Conservation (phyloP, 2,329 filamentous ascomycete genomes). For the Leptographium galeiforme region DNA sequence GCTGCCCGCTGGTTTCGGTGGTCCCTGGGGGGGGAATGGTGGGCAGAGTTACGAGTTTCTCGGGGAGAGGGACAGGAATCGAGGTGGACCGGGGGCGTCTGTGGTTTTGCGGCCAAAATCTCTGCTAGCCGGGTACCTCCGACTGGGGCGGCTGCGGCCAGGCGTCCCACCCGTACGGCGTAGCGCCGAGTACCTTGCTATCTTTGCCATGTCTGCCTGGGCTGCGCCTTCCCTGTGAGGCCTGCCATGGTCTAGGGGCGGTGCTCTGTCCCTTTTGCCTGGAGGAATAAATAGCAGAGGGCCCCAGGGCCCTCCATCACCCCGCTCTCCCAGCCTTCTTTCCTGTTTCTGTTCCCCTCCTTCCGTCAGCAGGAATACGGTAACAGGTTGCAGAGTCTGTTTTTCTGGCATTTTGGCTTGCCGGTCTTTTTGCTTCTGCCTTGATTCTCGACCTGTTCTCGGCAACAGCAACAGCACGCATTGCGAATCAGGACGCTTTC, state of each 20-base stretch:
- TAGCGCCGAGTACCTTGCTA: not conserved
- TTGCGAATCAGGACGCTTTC: not conserved
- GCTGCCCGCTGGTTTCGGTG: too few species aligned
- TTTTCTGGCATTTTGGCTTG: not conserved
- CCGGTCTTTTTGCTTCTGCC: too few species aligned
- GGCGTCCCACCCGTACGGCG: not conserved
- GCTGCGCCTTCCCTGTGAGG: not conserved
- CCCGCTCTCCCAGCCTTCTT: constrained; percentile 12
- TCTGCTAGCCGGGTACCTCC: not conserved
- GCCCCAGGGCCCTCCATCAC: constrained; percentile 4
- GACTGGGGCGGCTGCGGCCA: not conserved
- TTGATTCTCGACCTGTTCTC: too few species aligned
- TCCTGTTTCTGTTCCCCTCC: constrained; percentile 1
- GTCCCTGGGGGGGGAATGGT: too few species aligned
- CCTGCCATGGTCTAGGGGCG: not conserved
- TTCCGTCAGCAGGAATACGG: not conserved
- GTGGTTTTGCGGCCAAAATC: too few species aligned
- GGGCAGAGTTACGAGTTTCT: too few species aligned
- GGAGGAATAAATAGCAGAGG: constrained; percentile 6
- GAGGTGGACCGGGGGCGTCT: too few species aligned
- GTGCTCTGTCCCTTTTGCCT: not conserved
- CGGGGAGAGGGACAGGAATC: too few species aligned
- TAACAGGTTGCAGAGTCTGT: too few species aligned
- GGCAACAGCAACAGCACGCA: too few species aligned
- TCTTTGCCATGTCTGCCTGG: not conserved